Base-by-base conservation (phyloP, 2,329 filamentous ascomycete genomes). In the Epichloe bromicola region DNA sequence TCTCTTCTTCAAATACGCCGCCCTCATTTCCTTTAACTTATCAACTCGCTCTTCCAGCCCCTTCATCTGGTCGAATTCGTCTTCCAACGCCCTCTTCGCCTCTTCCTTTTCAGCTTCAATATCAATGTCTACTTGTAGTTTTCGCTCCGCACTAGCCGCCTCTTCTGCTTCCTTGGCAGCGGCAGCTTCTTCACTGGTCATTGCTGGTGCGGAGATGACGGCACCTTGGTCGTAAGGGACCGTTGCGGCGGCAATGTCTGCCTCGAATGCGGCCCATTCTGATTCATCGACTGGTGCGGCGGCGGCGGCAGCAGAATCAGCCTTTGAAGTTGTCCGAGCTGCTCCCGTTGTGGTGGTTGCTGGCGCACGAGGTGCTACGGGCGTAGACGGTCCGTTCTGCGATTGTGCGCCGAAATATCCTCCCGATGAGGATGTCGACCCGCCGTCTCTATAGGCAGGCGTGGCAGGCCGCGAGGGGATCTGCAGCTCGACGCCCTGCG, bases 211-310 rank as follows among this genome's bases (percentile, higher is more conserved):
- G 2, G 77, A 82, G 56, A 88, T 87, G 3, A 81, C 78, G 6
- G 79, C 81, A 52, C 76, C 73, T 41, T 66, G 61, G 20, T 63
- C 59, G 54, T 66, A 66, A 2, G 68, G 59, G 2, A 61, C 61
- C 30, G 64, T 58, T 23, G 70, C 62, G 33, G 70, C 68, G 17
- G 81, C 84, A 51, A 95, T 82, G 50, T 95, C 87, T 3, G 86
- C 85, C 63, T 95, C 85, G 62, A 95, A 94, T 8, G 87, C 86
- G 2, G 86, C 85, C 86, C 86, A 93, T 66, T 93, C 86, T 50
- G 83, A 80, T 61, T 95, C 87, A 62, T 90, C 81, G 8, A 73
- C 69, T 7, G 63, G 56, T 17, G 56, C 53, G 41, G 58, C 50
- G 17, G 55, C 45, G 26, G 57, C 50, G 17, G 55, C 45, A 23